phyloP scores from a whole-genome alignment of 2,329 filamentous ascomycete genomes.

The Metarhizium rileyi region DNA sequence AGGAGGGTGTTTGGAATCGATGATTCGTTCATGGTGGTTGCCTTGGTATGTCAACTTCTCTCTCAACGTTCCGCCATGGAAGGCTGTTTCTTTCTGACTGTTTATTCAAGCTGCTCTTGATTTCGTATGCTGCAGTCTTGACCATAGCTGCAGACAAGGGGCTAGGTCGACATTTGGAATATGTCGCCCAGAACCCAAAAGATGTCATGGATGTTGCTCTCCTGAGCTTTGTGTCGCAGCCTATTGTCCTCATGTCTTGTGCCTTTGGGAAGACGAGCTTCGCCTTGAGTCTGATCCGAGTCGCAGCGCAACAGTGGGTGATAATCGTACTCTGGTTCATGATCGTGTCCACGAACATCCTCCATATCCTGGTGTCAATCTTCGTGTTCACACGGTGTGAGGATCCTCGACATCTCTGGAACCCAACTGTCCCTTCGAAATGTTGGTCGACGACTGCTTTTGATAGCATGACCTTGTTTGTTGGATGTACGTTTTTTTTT shows the following conservation, averaged over 20 bases:
- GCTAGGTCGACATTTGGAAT: slow-evolving; percentile 5
- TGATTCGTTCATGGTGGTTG: slow-evolving; percentile 7
- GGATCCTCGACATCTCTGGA: slow-evolving; percentile 7
- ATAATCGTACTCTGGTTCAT: slow-evolving; percentile 6
- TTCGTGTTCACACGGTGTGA: slow-evolving; percentile 5
- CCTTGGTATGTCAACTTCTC: slow-evolving; percentile 3
- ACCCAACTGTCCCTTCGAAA: slow-evolving; percentile 1
- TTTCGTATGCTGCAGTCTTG: slow-evolving; percentile 4
- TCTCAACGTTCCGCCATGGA: background rate
- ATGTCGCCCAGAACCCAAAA: slow-evolving; percentile 2
- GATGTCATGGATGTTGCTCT: slow-evolving; percentile 3
- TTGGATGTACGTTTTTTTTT: slow-evolving; percentile 5
- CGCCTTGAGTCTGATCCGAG: slow-evolving; percentile 6
- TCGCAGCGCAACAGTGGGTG: slow-evolving; percentile 5
- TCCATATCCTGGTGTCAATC: slow-evolving; percentile 5
- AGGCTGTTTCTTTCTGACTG: background rate
- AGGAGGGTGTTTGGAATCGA: slow-evolving; percentile 5
- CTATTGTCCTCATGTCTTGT: slow-evolving; percentile 7
- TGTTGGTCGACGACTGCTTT: slow-evolving; percentile 4
- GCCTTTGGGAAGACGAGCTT: slow-evolving; percentile 7
- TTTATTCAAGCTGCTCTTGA: background rate
- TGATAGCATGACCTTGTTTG: slow-evolving; percentile 2
- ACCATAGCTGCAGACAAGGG: slow-evolving; percentile 6
- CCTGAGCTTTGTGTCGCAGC: slow-evolving; percentile 7
- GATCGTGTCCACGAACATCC: slow-evolving; percentile 5